phyloP scores from a whole-genome alignment of 176 grass and related monocot species.

The Hordeum marinum region DNA sequence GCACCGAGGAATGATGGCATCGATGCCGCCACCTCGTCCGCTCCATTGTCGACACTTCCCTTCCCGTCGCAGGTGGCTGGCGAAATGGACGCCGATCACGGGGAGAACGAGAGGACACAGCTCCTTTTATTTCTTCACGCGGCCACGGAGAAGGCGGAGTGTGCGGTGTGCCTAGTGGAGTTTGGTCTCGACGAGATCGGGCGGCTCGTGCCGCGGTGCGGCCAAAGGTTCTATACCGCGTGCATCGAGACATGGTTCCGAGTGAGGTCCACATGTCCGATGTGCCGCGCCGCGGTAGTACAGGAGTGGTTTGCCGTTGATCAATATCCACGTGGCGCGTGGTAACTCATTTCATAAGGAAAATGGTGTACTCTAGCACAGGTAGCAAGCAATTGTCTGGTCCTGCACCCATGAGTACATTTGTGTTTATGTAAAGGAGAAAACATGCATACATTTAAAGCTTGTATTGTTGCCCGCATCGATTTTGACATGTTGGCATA shows the following conservation, averaged over 20 bases:
- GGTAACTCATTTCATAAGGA: neutral
- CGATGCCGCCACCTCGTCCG: neutral
- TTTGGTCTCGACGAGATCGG: neutral
- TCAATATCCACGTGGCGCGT: neutral
- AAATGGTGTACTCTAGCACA: too few species aligned
- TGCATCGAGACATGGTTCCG: constrained; percentile 45
- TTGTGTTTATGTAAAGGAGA: too few species aligned
- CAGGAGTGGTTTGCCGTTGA: neutral
- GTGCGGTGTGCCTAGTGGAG: constrained; percentile 42
- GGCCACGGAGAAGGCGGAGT: constrained; percentile 32
- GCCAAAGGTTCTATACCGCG: constrained; percentile 42
- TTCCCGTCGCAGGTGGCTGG: neutral
- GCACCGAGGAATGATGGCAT: neutral
- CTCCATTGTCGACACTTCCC: neutral
- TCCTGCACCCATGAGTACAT: too few species aligned
- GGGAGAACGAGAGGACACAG: neutral
- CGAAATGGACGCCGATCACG: neutral
- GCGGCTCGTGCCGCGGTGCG: constrained; percentile 35
- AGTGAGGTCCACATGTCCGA: constrained; percentile 35
- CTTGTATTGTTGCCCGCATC: too few species aligned
- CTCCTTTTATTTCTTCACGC: constrained; percentile 23
- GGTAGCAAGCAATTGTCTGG: too few species aligned
- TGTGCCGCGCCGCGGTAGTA: constrained; percentile 27
- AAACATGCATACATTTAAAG: too few species aligned
- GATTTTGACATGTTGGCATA: too few species aligned